Evolutionary conservation across 495 filamentous ascomycete species (phyloP).

Genomic region (Clavariopsis aquatica): DNA sequence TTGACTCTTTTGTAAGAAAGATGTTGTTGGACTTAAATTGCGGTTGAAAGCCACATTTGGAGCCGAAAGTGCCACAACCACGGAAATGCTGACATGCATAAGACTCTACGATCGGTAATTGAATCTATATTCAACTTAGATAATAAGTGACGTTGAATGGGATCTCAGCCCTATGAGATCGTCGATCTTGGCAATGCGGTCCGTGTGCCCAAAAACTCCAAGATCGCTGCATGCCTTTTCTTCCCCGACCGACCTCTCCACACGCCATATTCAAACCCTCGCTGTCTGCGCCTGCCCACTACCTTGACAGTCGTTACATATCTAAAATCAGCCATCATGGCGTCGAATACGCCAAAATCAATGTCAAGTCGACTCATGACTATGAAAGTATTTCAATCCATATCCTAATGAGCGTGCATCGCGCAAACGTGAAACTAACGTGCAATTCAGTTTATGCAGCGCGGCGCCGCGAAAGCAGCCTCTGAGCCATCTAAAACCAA

Average conservation of each 20-base stretch:
- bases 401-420: background rate
- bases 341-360: constrained; percentile 23
- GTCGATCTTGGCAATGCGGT: background rate
- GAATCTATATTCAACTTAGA: background rate
- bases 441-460: constrained; percentile 81
- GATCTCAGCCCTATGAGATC: background rate
- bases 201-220: background rate
- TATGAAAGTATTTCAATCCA: constrained; percentile 27
- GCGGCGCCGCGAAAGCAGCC: constrained; percentile 62
- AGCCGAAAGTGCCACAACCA: too few relatives aligned
- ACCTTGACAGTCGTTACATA: background rate
- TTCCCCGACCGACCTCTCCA: background rate
- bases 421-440: too few relatives aligned
- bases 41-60: too few relatives aligned
- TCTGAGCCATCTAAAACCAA: constrained; percentile 47
- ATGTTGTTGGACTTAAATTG: too few relatives aligned
- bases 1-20: too few relatives aligned
- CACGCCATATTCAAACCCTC: too few relatives aligned
- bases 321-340: background rate
- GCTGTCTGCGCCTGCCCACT: background rate
- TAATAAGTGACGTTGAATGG: background rate
- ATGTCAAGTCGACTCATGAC: constrained; percentile 34
- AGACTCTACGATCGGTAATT: too few relatives aligned
- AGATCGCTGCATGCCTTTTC: background rate
- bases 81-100: too few relatives aligned